These are phyloP conservation scores for Neospermospora avenae DNA, from an alignment of 2,329 filamentous ascomycete genomes.

Conservation along the genomic window DNA sequence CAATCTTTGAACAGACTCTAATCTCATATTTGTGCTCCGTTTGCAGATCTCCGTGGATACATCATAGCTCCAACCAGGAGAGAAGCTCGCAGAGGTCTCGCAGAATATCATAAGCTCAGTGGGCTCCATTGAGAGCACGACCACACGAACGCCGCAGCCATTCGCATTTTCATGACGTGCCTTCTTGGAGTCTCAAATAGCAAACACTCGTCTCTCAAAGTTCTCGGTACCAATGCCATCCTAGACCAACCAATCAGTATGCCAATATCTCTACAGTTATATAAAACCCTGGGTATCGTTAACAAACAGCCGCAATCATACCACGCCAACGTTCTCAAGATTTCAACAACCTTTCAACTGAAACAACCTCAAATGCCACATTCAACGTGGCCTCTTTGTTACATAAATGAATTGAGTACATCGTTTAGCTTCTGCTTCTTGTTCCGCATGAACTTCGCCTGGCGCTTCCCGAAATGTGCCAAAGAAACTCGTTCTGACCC, in stretches of 20 bases:
- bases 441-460: conserved; percentile 9
- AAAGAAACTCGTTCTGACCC: background rate
- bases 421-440: conserved; percentile 27
- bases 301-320: background rate
- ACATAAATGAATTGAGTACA: conserved; percentile 24
- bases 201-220: no score
- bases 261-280: background rate
- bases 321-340: background rate
- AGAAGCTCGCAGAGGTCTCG: no score
- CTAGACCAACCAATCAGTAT: background rate
- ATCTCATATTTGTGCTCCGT: no score
- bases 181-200: background rate
- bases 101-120: no score
- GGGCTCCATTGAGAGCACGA: no score
- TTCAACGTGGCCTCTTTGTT: background rate
- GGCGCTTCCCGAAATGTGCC: background rate
- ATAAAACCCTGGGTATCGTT: conserved; percentile 2
- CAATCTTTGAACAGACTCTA: no score
- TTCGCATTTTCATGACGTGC: background rate
- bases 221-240: background rate
- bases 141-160: background rate
- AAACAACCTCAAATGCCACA: background rate
- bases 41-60: no score
- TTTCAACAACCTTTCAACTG: no score
- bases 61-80: no score